Base-by-base conservation (phyloP, 257 asterid species). In the Solanum acaule region DNA sequence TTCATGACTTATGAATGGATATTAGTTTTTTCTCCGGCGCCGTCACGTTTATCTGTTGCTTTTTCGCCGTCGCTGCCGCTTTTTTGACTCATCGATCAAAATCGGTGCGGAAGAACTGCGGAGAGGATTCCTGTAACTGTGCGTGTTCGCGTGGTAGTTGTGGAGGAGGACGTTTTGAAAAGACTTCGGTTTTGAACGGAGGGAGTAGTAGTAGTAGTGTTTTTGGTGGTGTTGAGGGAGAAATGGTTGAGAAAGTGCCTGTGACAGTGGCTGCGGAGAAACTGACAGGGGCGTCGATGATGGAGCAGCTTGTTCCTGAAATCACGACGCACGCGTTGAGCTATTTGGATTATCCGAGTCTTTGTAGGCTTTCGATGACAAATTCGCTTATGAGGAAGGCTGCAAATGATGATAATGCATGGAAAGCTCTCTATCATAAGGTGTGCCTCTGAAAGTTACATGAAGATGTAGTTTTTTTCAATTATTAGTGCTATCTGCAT, bases 291-390 rank as follows among this genome's bases (percentile, higher is more conserved):
- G 96, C 96, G 25, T 96, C 99, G 85, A 97, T 97, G 99, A 97
- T 97, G 98, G 99, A 97, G 93, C 99, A 95, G 89, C 86, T 97
- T 92, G 98, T 97, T 90, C 99, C 99, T 89, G 99, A 97, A 95
- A 96, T 97, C 92, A 96, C 98, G 6, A 94, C 99, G 0, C 99
- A 97, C 87, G 98, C 99, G 46, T 92, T 97, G 78, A 95, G 99
- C 90, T 97, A 94, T 91, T 93, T 97, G 97, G 99, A 97, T 90
- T 96, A 90, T 90, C 98, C 96, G 16, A 97, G 99, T 88, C 94
- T 97, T 16, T 97, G 99, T 88, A 90, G 99, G 67, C 98, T 97
- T 84, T 96, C 99, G 3, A 97, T 97, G 98, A 97, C 99, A 5
- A 97, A 95, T 93, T 97, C 99, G 1, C 95, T 93, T 59, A 97